Conservation (phyloP, 1,139 yeast species). For the Williopsis jadinii region DNA sequence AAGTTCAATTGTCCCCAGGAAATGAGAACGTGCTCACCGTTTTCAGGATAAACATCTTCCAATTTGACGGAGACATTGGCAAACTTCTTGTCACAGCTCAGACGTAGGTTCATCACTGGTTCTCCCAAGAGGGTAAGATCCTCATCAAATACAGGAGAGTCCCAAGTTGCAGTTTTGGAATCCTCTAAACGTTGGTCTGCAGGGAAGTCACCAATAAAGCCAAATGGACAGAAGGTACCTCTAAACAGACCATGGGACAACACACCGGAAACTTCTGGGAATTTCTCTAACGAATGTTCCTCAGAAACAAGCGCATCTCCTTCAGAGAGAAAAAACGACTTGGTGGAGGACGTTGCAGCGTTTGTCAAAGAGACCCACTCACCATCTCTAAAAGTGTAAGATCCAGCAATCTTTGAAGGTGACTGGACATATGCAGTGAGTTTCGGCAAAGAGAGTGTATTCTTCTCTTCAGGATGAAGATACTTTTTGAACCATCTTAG, state of each 20-base stretch:
- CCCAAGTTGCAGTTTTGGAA: conserved; percentile 30
- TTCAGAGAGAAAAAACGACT: conserved; percentile 6
- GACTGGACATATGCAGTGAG: conserved; percentile 35
- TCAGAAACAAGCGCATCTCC: conserved; percentile 7
- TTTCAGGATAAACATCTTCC: conserved; percentile 27
- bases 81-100: conserved; percentile 29
- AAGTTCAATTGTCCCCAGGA: conserved; percentile 39
- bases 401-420: conserved; percentile 28
- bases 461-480: conserved; percentile 18
- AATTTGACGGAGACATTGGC: conserved; percentile 33
- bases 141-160: conserved; percentile 22
- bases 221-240: conserved; percentile 39
- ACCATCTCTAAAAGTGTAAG: conserved; percentile 31
- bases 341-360: conserved; percentile 9
- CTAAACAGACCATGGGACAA: conserved; percentile 34
- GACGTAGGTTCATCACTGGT: conserved; percentile 26
- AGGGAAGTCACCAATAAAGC: conserved; percentile 38
- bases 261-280: conserved; percentile 21
- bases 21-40: conserved; percentile 27
- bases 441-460: conserved; percentile 24
- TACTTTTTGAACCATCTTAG: conserved; percentile 33
- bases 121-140: conserved; percentile 28
- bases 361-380: conserved; percentile 28
- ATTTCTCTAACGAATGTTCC: not conserved
- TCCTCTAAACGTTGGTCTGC: conserved; percentile 35